Evolutionary conservation across 768 basidiomycete genomes (phyloP).

Genomic region (Mycena haematopus): DNA sequence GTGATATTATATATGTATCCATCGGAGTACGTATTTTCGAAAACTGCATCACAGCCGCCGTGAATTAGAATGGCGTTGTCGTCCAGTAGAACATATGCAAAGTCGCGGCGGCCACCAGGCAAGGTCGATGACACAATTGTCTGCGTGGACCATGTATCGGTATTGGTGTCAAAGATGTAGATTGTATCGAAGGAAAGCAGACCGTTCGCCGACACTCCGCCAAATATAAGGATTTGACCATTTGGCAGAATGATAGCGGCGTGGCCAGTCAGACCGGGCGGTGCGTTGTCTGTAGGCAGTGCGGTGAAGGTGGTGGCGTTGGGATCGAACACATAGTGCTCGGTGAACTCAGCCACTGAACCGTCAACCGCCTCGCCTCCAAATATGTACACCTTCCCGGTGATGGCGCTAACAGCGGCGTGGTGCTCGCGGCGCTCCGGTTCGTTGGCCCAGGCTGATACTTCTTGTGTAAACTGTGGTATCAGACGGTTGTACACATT

Average conservation of each 20-base stretch:
- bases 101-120: slow-evolving; percentile 68
- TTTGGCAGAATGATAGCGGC: slow-evolving; percentile 70
- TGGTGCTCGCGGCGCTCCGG: slow-evolving; percentile 83
- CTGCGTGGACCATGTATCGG: slow-evolving; percentile 57
- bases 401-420: slow-evolving; percentile 54
- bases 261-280: slow-evolving; percentile 78
- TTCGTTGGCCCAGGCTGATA: slow-evolving; percentile 63
- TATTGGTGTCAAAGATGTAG: slow-evolving; percentile 68
- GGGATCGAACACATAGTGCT: slow-evolving; percentile 70
- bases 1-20: slow-evolving; percentile 75
- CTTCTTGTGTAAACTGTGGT: slow-evolving; percentile 56
- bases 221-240: slow-evolving; percentile 75
- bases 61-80: slow-evolving; percentile 72
- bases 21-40: slow-evolving; percentile 62
- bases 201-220: slow-evolving; percentile 62
- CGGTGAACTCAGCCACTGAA: slow-evolving; percentile 65
- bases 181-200: slow-evolving; percentile 64
- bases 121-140: slow-evolving; percentile 44
- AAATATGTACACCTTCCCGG: slow-evolving; percentile 68
- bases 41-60: slow-evolving; percentile 70
- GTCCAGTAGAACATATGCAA: slow-evolving; percentile 58
- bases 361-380: slow-evolving; percentile 88
- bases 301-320: slow-evolving; percentile 54
- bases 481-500: slow-evolving; percentile 44
- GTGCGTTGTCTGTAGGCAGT: slow-evolving; percentile 61